Conservation (phyloP, 768 basidiomycete species). For the Galerina sulciceps region DNA sequence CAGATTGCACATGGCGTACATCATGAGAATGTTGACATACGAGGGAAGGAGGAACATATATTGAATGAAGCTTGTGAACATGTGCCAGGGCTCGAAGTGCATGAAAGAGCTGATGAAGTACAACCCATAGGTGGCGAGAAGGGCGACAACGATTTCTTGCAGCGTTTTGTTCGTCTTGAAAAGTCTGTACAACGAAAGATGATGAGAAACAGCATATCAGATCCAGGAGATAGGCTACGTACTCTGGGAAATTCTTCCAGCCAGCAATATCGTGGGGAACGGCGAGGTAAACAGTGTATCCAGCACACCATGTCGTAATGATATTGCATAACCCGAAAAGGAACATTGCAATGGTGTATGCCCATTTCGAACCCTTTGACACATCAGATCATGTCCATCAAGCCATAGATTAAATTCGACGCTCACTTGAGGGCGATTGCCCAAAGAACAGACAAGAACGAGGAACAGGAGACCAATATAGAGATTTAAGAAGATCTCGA, state of each 20-base stretch:
- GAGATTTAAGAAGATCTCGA: conserved; percentile 79
- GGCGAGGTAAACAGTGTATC: conserved; percentile 86
- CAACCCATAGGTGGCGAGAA: conserved; percentile 78
- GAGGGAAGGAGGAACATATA: conserved; percentile 90
- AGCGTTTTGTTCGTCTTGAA: conserved; percentile 70
- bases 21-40: conserved; percentile 85
- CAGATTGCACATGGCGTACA: conserved; percentile 93
- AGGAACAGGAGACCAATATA: conserved; percentile 88
- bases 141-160: conserved; percentile 83
- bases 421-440: conserved; percentile 78
- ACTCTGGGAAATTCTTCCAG: conserved; percentile 79
- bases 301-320: conserved; percentile 89
- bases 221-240: conserved; percentile 28
- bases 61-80: conserved; percentile 91
- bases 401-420: background rate
- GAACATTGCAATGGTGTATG: conserved; percentile 75
- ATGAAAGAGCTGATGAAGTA: conserved; percentile 88
- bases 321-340: conserved; percentile 79
- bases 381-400: conserved; percentile 5
- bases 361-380: conserved; percentile 80
- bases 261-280: conserved; percentile 75
- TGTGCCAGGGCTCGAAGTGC: conserved; percentile 96
- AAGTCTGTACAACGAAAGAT: conserved; percentile 42
- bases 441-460: conserved; percentile 84
- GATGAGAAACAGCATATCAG: conserved; percentile 2